Evolutionary conservation across 768 basidiomycete genomes (phyloP), one percentile per base, ranked within the genome.

Genomic region (Phanerochaete carnosa): DNA sequence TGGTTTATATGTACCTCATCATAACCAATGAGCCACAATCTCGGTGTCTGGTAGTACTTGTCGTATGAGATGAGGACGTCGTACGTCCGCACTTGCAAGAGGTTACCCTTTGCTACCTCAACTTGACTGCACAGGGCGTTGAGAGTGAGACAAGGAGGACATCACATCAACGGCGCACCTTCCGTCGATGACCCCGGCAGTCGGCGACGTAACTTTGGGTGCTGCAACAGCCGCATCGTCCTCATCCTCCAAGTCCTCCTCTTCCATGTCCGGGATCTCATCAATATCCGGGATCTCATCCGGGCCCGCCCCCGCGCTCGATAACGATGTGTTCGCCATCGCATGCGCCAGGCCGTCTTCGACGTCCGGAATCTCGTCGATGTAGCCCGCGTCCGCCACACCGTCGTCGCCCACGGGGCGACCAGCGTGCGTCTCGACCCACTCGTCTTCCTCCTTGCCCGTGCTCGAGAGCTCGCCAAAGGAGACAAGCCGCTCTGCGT

Each of bases 1-100:
- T 35, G 39, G 50, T 4, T 26, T 29, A 22, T 2, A 62, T 77
- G 59, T 63, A 92, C 94, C 85, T 98, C 97, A 71, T 98, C 95
- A 71, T 98, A 98, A 22, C 97, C 97, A 65, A 95, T 85, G 61
- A 99, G 77, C 97, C 97, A 99, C 72, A 98, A 90, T 66, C 96
- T 86, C 25, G 97, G 97, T 13, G 95, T 98, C 74, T 98, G 97
- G 76, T 99, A 98, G 75, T 95, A 96, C 79, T 98, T 99, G 83
- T 99, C 97, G 74, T 98, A 99, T 51, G 93, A 94, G 79, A 99
- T 98, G 90, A 97, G 93, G 69, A 98, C 95, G 73, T 99, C 97
- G 79, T 99, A 99, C 12, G 96, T 99, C 69, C 97, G 86, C 43
- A 98, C 94, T 81, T 95, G 93, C 45, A 98, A 79, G 28, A 98